These are phyloP conservation scores for Trichoderma endophyticum DNA, from an alignment of 2,329 filamentous ascomycete genomes.

Conservation along the genomic window DNA sequence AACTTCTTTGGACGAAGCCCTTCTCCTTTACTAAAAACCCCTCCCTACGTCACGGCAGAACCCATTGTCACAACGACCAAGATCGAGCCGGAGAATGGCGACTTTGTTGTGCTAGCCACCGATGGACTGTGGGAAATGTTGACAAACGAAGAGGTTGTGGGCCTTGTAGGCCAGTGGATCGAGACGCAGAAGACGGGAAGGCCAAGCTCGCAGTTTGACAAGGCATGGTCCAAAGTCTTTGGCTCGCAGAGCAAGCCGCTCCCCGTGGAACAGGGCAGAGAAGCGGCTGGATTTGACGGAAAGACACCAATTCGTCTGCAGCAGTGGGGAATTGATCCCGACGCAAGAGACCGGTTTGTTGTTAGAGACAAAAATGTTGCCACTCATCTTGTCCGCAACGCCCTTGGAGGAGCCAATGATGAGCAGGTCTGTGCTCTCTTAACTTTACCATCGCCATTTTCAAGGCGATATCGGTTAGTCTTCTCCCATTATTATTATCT, in stretches of 20 bases:
- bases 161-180: conserved; percentile 94
- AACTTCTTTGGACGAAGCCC: conserved; percentile 85
- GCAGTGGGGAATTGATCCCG: conserved; percentile 82
- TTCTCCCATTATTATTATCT: background rate
- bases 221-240: conserved; percentile 65
- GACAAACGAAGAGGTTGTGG: conserved; percentile 96
- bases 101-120: conserved; percentile 94
- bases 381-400: conserved; percentile 92
- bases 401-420: conserved; percentile 85
- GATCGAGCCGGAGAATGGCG: conserved; percentile 82
- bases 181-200: conserved; percentile 64
- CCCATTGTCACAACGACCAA: conserved; percentile 91
- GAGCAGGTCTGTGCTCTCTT: conserved; percentile 92
- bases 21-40: conserved; percentile 76
- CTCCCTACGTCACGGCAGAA: conserved; percentile 95
- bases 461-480: conserved; percentile 76
- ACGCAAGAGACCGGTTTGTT: conserved; percentile 77
- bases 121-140: conserved; percentile 99
- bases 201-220: conserved; percentile 63
- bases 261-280: conserved; percentile 68
- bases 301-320: conserved; percentile 82
- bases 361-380: conserved; percentile 95
- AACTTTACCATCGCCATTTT: conserved; percentile 88
- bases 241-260: conserved; percentile 53
- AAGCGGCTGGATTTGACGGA: conserved; percentile 52